Evolutionary conservation across 2,329 filamentous ascomycete genomes (phyloP), one percentile per base, ranked within the genome.

Genomic region (Fusarium luffae): DNA sequence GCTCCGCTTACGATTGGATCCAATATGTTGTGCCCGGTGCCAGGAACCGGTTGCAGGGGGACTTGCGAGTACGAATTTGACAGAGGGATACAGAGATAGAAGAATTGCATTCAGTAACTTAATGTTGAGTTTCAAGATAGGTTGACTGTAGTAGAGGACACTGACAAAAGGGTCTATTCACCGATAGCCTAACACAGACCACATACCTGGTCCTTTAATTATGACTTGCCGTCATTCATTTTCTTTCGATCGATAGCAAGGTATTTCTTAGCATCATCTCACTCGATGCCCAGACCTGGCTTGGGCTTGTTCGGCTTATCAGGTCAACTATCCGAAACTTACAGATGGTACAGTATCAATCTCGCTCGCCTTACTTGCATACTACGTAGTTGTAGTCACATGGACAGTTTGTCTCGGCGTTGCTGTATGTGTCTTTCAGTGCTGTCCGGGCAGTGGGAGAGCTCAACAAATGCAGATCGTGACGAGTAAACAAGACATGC

Each of bases 1-100:
- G 52, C 72, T 68, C 43, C 61, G 50, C 37, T 63, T 56, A 58
- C 49, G 60, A 57, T 63, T 63, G 60, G 59, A 57, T 58, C 61
- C 54, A 52, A 52, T 54, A 65, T 60, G 54, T 65, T 27, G 62
- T 59, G 57, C 66, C 72, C 58, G 52, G 70, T 68, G 69, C 63
- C 68, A 74, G 70, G 65, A 66, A 66, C 71, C 62, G 55, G 64
- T 60, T 59, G 59, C 64, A 71, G 67, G 69, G 70, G 67, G 41
- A 42, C 12, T 55, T 57, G 54, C 32, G 51, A 69, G 66, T 69
- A 56, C 66, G 52, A 66, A 70, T 67, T 67, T 61, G 19, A 23
- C 14, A 10, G 19, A 43, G 14, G 21, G 41, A 28, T 43, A 25
- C 41, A 23, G 32, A 37, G 21, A 9, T 21, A 23, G 19, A 37